phyloP scores from a whole-genome alignment of 371 early-diverging fungal species.

The Capillidium heterosporum region DNA sequence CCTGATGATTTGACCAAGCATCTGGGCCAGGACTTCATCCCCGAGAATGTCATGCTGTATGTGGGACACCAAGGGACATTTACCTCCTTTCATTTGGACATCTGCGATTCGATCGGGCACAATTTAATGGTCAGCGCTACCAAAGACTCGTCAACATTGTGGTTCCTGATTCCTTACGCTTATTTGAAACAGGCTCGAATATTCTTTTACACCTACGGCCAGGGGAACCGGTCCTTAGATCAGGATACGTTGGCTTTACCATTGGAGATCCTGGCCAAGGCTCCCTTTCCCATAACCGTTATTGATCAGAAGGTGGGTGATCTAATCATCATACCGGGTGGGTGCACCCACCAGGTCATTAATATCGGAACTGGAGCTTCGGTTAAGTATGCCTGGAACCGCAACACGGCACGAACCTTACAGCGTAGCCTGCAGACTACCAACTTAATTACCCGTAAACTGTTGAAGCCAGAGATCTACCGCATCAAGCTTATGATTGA shows the following conservation, averaged over 20 bases:
- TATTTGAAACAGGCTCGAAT: conserved; percentile 10
- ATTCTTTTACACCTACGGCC: conserved; percentile 9
- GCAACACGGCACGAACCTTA: conserved; percentile 13
- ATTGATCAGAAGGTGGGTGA: conserved; percentile 17
- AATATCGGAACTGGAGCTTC: conserved; percentile 1
- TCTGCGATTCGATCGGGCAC: conserved; percentile 19
- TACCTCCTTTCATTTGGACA: conserved; percentile 18
- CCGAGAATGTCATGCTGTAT: conserved; percentile 19
- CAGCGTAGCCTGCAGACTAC: conserved; percentile 9
- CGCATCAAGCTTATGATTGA: neutral
- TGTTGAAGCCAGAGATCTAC: conserved; percentile 3
- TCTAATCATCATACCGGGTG: conserved; percentile 16
- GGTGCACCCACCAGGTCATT: conserved; percentile 16
- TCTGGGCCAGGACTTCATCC: conserved; percentile 8
- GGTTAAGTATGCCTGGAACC: conserved; percentile 18
- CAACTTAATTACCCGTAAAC: conserved; percentile 7
- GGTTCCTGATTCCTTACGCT: conserved; percentile 15
- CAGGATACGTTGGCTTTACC: conserved; percentile 5
- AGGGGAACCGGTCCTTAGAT: conserved; percentile 5
- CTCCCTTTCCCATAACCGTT: conserved; percentile 14
- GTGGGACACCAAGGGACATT: conserved; percentile 18
- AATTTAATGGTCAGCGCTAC: conserved; percentile 18
- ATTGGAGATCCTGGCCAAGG: conserved; percentile 10
- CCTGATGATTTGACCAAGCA: conserved; percentile 12
- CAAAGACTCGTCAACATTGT: conserved; percentile 12